Evolutionary conservation across 257 asterid genomes (phyloP).

Genomic region (Ilex aquifolium): DNA sequence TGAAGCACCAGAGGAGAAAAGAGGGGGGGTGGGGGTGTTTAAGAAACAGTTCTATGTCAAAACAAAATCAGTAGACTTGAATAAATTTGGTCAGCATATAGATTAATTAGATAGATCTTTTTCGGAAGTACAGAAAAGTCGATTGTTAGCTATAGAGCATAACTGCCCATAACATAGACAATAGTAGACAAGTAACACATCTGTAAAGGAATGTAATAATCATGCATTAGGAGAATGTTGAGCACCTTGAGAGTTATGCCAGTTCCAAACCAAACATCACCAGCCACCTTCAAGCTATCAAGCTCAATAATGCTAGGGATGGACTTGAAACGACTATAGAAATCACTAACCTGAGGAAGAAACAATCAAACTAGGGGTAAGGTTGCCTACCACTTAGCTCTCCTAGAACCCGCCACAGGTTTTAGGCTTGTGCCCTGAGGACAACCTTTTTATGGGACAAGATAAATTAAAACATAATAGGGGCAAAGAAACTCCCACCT

Average conservation of each 20-base stretch:
- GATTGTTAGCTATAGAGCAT: too few species aligned
- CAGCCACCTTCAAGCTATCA: slow-evolving; percentile 70
- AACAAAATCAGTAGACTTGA: not conserved
- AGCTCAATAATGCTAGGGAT: slow-evolving; percentile 75
- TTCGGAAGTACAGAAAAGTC: too few species aligned
- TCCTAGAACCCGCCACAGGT: too few species aligned
- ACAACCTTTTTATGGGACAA: too few species aligned
- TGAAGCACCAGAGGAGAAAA: slow-evolving; percentile 6
- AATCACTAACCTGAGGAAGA: slow-evolving; percentile 52
- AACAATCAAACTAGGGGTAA: too few species aligned
- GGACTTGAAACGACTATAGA: slow-evolving; percentile 65
- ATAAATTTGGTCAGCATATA: too few species aligned
- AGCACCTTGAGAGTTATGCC: slow-evolving; percentile 72
- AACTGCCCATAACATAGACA: not conserved
- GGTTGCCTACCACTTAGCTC: too few species aligned
- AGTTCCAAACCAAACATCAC: slow-evolving; percentile 89
- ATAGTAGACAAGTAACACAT: not conserved
- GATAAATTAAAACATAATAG: too few species aligned
- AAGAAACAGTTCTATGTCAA: not conserved
- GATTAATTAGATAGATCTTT: not conserved
- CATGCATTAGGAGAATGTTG: slow-evolving; percentile 1
- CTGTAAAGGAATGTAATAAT: not conserved
- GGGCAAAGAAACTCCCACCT: slow-evolving; percentile 31
- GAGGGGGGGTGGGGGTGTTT: too few species aligned
- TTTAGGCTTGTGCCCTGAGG: too few species aligned